These are phyloP conservation scores for Mucuna pruriens DNA, from an alignment of 306 rosid species.

Conservation along the genomic window DNA sequence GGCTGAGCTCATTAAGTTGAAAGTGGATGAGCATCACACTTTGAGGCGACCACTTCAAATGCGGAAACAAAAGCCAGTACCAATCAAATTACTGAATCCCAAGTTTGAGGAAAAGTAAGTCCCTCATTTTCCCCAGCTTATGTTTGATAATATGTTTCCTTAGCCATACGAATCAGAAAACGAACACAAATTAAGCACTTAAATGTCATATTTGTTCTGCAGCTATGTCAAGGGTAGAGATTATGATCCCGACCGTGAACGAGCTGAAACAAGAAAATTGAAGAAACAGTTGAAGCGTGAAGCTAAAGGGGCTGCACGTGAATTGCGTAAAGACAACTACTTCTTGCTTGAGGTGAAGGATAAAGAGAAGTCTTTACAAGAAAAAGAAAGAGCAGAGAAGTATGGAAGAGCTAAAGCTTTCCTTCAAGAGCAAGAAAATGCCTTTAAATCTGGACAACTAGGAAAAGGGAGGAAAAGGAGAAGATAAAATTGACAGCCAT, in stretches of 20 bases:
- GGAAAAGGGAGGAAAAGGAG: constrained; percentile 90
- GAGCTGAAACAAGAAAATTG: constrained; percentile 71
- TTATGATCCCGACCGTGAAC: constrained; percentile 82
- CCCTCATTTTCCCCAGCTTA: neutral
- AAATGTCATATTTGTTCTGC: constrained; percentile 44
- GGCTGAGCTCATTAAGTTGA: constrained; percentile 59
- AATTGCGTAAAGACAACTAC: constrained; percentile 81
- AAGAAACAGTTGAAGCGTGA: constrained; percentile 66
- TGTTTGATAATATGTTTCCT: constrained; percentile 9
- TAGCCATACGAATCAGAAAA: neutral
- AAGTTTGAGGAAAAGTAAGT: constrained; percentile 86
- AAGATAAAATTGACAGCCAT: constrained; percentile 45
- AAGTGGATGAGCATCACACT: constrained; percentile 55
- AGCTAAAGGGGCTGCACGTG: constrained; percentile 83
- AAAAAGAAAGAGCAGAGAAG: constrained; percentile 74
- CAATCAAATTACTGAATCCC: constrained; percentile 80
- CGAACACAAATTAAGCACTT: constrained; percentile 24
- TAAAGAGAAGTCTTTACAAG: constrained; percentile 58
- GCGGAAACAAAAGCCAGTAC: constrained; percentile 87
- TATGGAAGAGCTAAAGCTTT: constrained; percentile 69
- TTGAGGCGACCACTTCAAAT: constrained; percentile 79
- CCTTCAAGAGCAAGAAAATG: constrained; percentile 89
- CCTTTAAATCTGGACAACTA: constrained; percentile 86
- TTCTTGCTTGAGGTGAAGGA: constrained; percentile 79
- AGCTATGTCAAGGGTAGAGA: constrained; percentile 91